Base-by-base conservation (phyloP, 768 basidiomycete genomes). In the Lentinula raphanica region DNA sequence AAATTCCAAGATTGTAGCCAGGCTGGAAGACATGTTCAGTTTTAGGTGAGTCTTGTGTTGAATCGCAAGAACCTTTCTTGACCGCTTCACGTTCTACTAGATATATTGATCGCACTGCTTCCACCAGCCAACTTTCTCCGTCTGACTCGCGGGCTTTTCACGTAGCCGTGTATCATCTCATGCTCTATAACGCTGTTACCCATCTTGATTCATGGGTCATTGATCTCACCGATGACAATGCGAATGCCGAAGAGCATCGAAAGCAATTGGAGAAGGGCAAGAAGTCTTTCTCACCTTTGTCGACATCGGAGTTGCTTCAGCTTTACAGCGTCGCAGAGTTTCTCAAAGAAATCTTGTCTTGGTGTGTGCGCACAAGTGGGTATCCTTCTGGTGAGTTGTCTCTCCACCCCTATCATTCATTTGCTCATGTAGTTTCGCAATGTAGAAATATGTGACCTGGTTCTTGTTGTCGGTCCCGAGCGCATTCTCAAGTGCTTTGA, bases 21-120 rank as follows among this genome's bases (percentile, higher is more conserved):
- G 55, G 3, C 58, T 79, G 32, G 76, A 77, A 63, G 69, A 71
- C 42, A 59, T 77, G 1, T 79, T 73, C 60, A 79, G 77, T 54
- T 62, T 68, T 53, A 72, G 71, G 78, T 71, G 54, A 13, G 13
- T 19, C 48, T 36, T 11, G 19, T 2, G 13, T 15, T 46, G 5
- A 49, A 11, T n/a, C n/a, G n/a, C n/a, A n/a, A n/a, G n/a, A n/a
- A n/a, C n/a, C 1, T 55, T 40, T 55, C n/a, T n/a, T 3, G 42
- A 23, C 21, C 36, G 9, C 15, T 48, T 57, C 27, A 36, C 2
- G 12, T 28, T n/a, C n/a, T 19, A 17, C 29, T 56, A 77, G 76
- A 42, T 60, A 73, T 61, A 74, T 77, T 60, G 72, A 76, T 46
- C 73, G 71, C 23, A 64, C 64, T 6, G 73, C 65, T 19, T 53